Conservation (phyloP, 2,329 filamentous ascomycete species). For the Hymenotorrendiella dingleyae region DNA sequence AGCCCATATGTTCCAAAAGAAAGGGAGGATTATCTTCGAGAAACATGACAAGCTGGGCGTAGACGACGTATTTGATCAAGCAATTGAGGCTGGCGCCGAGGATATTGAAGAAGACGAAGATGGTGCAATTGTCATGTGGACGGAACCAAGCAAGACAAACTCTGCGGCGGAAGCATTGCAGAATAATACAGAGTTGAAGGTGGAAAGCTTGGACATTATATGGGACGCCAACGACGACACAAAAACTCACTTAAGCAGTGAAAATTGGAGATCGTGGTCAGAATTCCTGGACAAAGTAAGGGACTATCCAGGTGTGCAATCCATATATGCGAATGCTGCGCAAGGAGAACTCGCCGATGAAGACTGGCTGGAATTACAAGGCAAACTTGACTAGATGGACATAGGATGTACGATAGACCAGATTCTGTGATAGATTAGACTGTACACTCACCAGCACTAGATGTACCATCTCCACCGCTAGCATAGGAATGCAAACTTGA, state of each 20-base stretch:
- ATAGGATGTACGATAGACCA: constrained; percentile 18
- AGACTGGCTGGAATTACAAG: constrained; percentile 47
- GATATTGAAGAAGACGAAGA: constrained; percentile 64
- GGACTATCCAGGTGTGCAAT: constrained; percentile 69
- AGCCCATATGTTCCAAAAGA: constrained; percentile 78
- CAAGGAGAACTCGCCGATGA: constrained; percentile 47
- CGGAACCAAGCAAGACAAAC: constrained; percentile 59
- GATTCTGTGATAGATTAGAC: neutral
- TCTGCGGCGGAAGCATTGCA: constrained; percentile 59
- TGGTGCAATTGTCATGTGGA: constrained; percentile 66
- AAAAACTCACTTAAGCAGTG: constrained; percentile 54
- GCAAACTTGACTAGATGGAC: constrained; percentile 40
- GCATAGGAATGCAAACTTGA: too few species aligned
- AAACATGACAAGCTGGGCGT: constrained; percentile 45
- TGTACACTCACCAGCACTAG: too few species aligned
- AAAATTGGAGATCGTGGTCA: constrained; percentile 43
- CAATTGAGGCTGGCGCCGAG: constrained; percentile 77
- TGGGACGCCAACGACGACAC: constrained; percentile 82
- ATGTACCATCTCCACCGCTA: too few species aligned
- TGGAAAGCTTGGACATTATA: constrained; percentile 73
- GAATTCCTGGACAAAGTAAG: constrained; percentile 54
- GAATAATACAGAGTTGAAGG: constrained; percentile 56
- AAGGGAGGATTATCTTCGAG: constrained; percentile 68
- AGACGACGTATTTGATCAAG: constrained; percentile 71
- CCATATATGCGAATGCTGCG: constrained; percentile 67